phyloP scores from a whole-genome alignment of 352 stramenopile genomes.

The Phytopythium delawarense region DNA sequence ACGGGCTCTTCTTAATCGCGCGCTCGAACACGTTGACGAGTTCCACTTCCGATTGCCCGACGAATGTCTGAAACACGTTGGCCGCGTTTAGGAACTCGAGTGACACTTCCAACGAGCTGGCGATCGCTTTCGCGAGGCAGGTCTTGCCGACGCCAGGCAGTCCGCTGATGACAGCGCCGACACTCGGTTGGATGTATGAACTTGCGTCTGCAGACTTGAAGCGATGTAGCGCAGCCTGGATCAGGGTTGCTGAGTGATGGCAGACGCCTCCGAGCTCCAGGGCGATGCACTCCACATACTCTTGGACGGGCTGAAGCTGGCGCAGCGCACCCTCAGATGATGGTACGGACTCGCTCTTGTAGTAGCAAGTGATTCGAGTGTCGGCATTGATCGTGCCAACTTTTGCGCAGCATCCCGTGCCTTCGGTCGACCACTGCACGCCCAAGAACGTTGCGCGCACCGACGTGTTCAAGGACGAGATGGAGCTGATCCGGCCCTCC shows the following conservation, averaged over 20 bases:
- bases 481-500: not conserved
- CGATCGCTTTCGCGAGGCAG: slow-evolving; percentile 39
- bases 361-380: not conserved
- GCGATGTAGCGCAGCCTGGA: not conserved
- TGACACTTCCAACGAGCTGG: slow-evolving; percentile 30
- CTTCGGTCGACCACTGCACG: not conserved
- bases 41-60: slow-evolving; percentile 87
- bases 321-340: not conserved
- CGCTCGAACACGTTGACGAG: slow-evolving; percentile 62
- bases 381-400: not conserved
- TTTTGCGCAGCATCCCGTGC: not conserved
- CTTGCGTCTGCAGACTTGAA: not conserved
- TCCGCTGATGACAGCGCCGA: slow-evolving; percentile 65
- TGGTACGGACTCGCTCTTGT: not conserved
- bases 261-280: not conserved
- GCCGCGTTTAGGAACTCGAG: slow-evolving; percentile 70
- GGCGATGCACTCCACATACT: not conserved
- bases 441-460: not conserved
- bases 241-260: not conserved
- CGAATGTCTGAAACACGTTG: slow-evolving; percentile 93
- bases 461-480: not conserved
- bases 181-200: slow-evolving; percentile 12
- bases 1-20: slow-evolving; percentile 36
- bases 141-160: slow-evolving; percentile 77
- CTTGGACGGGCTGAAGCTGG: not conserved